A percentile compares a stretch with the other conserved stretches of the same genome.
phyloP scores from a whole-genome alignment of 2,329 filamentous ascomycete species.

The Diaporthe vexans region DNA sequence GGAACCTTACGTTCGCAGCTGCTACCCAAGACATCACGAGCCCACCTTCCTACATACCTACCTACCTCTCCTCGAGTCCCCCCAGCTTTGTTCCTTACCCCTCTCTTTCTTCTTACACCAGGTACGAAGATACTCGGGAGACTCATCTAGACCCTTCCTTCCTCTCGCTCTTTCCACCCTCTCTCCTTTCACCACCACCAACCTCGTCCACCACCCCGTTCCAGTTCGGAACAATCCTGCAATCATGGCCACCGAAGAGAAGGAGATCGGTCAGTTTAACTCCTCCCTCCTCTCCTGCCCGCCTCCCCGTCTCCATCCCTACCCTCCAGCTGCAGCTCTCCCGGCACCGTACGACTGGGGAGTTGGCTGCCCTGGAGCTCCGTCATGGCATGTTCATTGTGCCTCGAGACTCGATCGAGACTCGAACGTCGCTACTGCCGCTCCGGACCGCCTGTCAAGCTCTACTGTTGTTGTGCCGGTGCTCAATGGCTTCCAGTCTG shows the following conservation, averaged over 20 bases:
- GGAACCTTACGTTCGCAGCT: slow-evolving; percentile 32
- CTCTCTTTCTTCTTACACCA: slow-evolving; percentile 18
- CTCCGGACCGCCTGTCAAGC: background rate
- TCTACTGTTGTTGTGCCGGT: background rate
- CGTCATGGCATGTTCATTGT: background rate
- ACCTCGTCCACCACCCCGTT: background rate
- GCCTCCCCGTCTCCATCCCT: slow-evolving; percentile 8
- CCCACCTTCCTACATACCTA: slow-evolving; percentile 25
- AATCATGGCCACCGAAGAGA: slow-evolving; percentile 56
- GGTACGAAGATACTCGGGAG: slow-evolving; percentile 23
- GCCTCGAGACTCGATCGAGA: slow-evolving; percentile 2
- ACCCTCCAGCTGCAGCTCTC: slow-evolving; percentile 12
- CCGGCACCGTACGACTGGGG: background rate
- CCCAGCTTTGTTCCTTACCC: slow-evolving; percentile 36
- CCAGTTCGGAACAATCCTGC: slow-evolving; percentile 16
- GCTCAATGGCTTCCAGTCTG: slow-evolving; percentile 26
- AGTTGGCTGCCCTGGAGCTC: slow-evolving; percentile 5
- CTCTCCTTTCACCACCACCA: slow-evolving; percentile 1
- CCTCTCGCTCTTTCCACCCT: slow-evolving; percentile 19
- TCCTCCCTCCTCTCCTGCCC: slow-evolving; percentile 14
- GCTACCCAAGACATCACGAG: slow-evolving; percentile 36
- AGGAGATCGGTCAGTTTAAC: slow-evolving; percentile 54
- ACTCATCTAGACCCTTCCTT: slow-evolving; percentile 33
- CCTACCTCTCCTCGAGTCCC: slow-evolving; percentile 31
- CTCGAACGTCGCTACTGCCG: background rate